Evolutionary conservation across 2,329 filamentous ascomycete genomes (phyloP), one percentile per base, ranked within the genome.

Genomic region (Exophiala viscosa): DNA sequence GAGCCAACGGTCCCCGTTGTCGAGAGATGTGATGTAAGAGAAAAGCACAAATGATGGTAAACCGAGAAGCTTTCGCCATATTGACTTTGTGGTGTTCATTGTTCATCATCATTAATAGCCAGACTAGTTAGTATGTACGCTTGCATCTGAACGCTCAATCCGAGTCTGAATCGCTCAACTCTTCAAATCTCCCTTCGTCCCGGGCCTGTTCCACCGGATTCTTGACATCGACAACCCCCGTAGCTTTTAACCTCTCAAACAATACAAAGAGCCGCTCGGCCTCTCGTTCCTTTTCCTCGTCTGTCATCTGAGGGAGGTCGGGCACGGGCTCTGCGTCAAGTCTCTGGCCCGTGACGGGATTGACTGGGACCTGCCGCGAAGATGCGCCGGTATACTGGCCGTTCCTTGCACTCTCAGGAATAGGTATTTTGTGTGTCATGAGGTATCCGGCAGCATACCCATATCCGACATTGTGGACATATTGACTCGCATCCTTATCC

Each of bases 401-500:
- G 61, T 85, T 79, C 8, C 83, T 72, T 1, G 84, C 81, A 49
- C 78, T 84, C 53, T 84, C 77, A 0, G 90, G 89, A 17, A 96
- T 76, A 0, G 85, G 78, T 10, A 97, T 83, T 50, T 93, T 88
- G 57, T 92, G 87, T 58, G 87, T 86, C 72, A 91, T 86, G 13
- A 99, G 74, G 66, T 93, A 96, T 0, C 93, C 93, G 0, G 90
- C 88, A 0, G 93, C 93, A 65, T 88, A 96, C 0, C 93, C 93
- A 66, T 96, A 99, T 0, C 93, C 93, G 10, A 99, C 88, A 61
- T 96, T 96, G 46, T 88, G 80, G 0, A 97, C 87, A 64, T 96
- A 93, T 28, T 78, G 86, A 13, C 79, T 80, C 0, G 91, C 82
- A 62, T 96, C 85, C 62, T 85, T 87, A 59, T 86, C 86, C 0